Evolutionary conservation across 495 filamentous ascomycete species (phyloP).

Genomic region (Lasiosphaeria miniovina): DNA sequence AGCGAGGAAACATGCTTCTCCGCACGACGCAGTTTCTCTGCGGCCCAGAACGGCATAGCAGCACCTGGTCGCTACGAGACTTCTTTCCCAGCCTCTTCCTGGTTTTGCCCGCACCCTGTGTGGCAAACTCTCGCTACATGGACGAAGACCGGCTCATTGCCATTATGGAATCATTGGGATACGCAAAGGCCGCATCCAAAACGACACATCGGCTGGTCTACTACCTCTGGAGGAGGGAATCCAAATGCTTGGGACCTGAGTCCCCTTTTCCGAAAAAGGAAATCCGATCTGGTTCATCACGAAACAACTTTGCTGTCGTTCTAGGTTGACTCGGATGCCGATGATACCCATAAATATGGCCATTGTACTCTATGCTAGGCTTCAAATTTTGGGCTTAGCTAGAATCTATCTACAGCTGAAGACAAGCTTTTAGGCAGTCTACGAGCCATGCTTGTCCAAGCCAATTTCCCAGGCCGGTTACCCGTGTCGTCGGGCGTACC

Average conservation of each 20-base stretch:
- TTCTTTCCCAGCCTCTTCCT: conserved; percentile 80
- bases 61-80: conserved; percentile 24
- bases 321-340: conserved; percentile 32
- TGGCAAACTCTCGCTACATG: conserved; percentile 89
- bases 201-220: conserved; percentile 80
- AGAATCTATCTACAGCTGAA: no score
- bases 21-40: conserved; percentile 67
- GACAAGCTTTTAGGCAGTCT: no score
- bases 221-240: conserved; percentile 67
- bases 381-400: no score
- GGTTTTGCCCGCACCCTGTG: conserved; percentile 83
- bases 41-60: conserved; percentile 17
- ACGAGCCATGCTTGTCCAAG: no score
- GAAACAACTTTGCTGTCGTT: conserved; percentile 89
- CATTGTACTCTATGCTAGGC: no score
- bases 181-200: conserved; percentile 61
- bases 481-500: no score
- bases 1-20: conserved; percentile 82
- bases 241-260: conserved; percentile 18
- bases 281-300: conserved; percentile 64
- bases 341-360: not conserved
- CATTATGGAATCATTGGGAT: conserved; percentile 79
- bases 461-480: no score
- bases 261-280: conserved; percentile 58
- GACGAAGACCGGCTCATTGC: conserved; percentile 64